Base-by-base conservation (phyloP, 1,139 yeast genomes). In the Magnusiomyces clavatus region DNA sequence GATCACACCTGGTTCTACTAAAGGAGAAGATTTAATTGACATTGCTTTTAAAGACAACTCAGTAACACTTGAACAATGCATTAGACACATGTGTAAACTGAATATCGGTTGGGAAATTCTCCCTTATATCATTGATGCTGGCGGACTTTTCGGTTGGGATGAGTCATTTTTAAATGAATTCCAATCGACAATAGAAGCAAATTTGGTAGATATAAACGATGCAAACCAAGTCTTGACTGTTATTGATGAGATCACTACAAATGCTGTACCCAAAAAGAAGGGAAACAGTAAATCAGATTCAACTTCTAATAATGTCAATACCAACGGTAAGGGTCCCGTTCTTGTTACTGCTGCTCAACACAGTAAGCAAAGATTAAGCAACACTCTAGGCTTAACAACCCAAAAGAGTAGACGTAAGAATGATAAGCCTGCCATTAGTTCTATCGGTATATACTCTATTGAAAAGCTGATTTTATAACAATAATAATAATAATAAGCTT, bases 81-180 rank as follows among this genome's bases (percentile, higher is more conserved):
- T 75, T 16, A 64, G 66, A 37, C 69, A 75, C 44, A 69, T 76
- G 53, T 62, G 74, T 36, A 63, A 62, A 41, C 60, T 75, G 48
- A 75, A 76, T 54, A 75, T 74, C 56, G 83, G 86, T 29, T 82
- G 82, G 77, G 76, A 74, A 52, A 67, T 85, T 29, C 69, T 84
- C 51, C 79, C 83, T 51, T 74, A 82, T 37, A 74, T 85, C 46
- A 75, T 86, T 52, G 94, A 85, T 64, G 81, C 86, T 6, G 85
- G 83, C 51, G 94, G 94, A 0, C 68, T 85, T 46, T 79, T 83
- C 61, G 77, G 82, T 40, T 82, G 86, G 80, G 75, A 77, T 50
- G 71, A 70, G 31, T 70, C 70, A 11, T 74, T 81, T 45, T 69
- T 83, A 42, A 72, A 69, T 43, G 68, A 84, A 54, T 70, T 74